Evolutionary conservation across 768 basidiomycete genomes (phyloP), one percentile per base, ranked within the genome.

Genomic region (Kwoniella europaea): DNA sequence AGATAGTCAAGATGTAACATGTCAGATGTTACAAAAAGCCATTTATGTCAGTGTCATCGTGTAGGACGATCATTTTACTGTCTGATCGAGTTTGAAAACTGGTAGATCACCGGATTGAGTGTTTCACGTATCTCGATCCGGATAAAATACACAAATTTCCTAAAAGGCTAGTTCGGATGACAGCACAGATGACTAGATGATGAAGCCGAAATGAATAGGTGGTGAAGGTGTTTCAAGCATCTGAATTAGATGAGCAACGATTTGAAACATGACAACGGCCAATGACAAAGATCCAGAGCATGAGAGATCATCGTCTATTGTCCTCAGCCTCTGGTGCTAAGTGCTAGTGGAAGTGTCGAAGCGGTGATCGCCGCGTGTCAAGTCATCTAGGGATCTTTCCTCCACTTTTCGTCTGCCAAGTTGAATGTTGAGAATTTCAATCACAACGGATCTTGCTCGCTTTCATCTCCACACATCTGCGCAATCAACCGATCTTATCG

Each of bases 131-230:
- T 13, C 18, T 2, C 6, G 46, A 50, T 50, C 16, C 46, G 46
- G 46, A 50, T 50, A 50, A 16, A 16, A 15, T 18, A 46, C 62
- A 52, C 41, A 63, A 24, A 12, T 24, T 20, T 42, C n/a, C 3
- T 35, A 24, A n/a, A 60, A 60, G 41, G 35, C 35, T n/a, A 42
- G 41, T 24, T 60, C 43, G 42, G 22, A 29, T 5, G 9, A 16
- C 27, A 29, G 22, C 27, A 29, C 5, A 9, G n/a, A 12, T 60
- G 59, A 60, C 20, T 42, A 24, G 59, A 24, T 60, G 59, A 42
- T 43, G 59, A 60, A 60, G 59, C 24, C 22, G 59, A 63, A 46
- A 10, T 65, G 54, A 56, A 65, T 55, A 44, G 63, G 64, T 41
- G 54, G 35, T 43, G 59, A 44, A 61, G 59, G 59, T 43, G 59